A percentile compares a stretch with the other conserved stretches of the same genome.
These are phyloP conservation scores for Microcyclospora pomicola DNA, from an alignment of 2,329 filamentous ascomycete species.

Conservation along the genomic window DNA sequence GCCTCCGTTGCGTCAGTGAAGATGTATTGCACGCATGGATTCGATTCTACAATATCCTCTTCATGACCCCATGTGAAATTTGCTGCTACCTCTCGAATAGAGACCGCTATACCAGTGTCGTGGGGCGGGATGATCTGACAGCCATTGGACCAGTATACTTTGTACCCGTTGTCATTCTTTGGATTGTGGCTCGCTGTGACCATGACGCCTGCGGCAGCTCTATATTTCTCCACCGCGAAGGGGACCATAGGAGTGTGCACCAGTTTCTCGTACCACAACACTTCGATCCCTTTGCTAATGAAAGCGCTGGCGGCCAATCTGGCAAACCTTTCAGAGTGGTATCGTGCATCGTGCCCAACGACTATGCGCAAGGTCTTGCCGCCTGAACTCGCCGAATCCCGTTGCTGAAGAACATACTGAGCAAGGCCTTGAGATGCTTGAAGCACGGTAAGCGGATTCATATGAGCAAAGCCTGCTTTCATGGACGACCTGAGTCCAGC, in stretches of 20 bases:
- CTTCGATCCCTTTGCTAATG: constrained; percentile 42
- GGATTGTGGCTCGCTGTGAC: constrained; percentile 54
- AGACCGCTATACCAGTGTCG: constrained; percentile 43
- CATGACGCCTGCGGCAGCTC: constrained; percentile 48
- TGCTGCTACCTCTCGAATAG: constrained; percentile 41
- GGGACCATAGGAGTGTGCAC: constrained; percentile 50
- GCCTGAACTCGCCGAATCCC: constrained; percentile 10
- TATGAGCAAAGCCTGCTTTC: constrained; percentile 47
- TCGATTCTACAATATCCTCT: constrained; percentile 28
- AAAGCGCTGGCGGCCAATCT: constrained; percentile 47
- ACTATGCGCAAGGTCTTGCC: constrained; percentile 38
- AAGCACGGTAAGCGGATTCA: constrained; percentile 25
- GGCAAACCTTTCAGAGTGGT: constrained; percentile 49
- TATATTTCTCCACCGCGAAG: constrained; percentile 41
- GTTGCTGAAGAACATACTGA: constrained; percentile 39
- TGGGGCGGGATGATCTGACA: constrained; percentile 53
- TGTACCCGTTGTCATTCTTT: constrained; percentile 51
- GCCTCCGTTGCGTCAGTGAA: constrained; percentile 28
- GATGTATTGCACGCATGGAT: constrained; percentile 28
- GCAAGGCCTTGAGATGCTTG: constrained; percentile 52
- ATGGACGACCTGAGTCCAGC: constrained; percentile 50
- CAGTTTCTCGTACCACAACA: constrained; percentile 43
- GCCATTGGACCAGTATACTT: constrained; percentile 52
- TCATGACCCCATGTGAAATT: constrained; percentile 34
- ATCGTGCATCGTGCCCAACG: constrained; percentile 48